A percentile compares a stretch with the other conserved stretches of the same genome.
phyloP scores from a whole-genome alignment of 768 basidiomycete species.

The Mycena haematopus region DNA sequence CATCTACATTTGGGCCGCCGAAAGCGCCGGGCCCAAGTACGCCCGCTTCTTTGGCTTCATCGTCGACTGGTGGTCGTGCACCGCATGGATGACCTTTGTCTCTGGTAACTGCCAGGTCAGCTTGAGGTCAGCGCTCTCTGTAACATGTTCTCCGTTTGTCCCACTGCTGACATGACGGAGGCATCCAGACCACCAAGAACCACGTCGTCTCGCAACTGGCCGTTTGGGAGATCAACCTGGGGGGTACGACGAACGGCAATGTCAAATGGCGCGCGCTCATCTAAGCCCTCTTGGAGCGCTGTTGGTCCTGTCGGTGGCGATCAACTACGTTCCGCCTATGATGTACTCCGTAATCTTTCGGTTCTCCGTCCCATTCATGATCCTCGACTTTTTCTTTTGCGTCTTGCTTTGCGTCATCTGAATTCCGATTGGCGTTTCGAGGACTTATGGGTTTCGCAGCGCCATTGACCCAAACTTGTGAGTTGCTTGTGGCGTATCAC shows the following conservation, averaged over 20 bases:
- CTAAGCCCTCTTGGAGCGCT: conserved; percentile 80
- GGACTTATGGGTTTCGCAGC: conserved; percentile 86
- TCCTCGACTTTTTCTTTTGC: conserved; percentile 90
- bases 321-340: conserved; percentile 86
- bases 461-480: conserved; percentile 81
- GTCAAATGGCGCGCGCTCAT: conserved; percentile 87
- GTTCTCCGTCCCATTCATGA: conserved; percentile 73
- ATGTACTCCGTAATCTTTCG: conserved; percentile 80
- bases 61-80: conserved; percentile 92
- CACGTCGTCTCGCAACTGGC: conserved; percentile 85
- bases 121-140: not conserved
- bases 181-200: conserved; percentile 86
- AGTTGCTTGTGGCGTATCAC: conserved; percentile 35
- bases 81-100: conserved; percentile 94
- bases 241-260: conserved; percentile 71
- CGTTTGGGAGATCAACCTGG: conserved; percentile 83
- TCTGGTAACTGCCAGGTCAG: conserved; percentile 92
- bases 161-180: no score
- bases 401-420: conserved; percentile 87
- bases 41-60: conserved; percentile 90
- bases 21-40: conserved; percentile 87
- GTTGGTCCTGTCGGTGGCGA: conserved; percentile 72
- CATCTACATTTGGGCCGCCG: conserved; percentile 96
- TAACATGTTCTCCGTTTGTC: no score
- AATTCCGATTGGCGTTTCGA: conserved; percentile 90